Conservation (phyloP, 345 rosid species). For the Brassica napus region Da-Ae NC_063447.1:11750501-11751000, state of each 20-base stretch:
- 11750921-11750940: neutral
- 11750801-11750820: slow-evolving; percentile 65
- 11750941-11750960: neutral
- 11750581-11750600: neutral
- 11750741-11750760: slow-evolving; percentile 76
- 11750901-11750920: neutral
- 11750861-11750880: slow-evolving; percentile 75
- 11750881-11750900: slow-evolving; percentile 25
- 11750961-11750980: no score
- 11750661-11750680: slow-evolving; percentile 62
- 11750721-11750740: slow-evolving; percentile 75
- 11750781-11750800: slow-evolving; percentile 59
- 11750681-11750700: slow-evolving; percentile 62
- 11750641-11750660: slow-evolving; percentile 45
- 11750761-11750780: slow-evolving; percentile 80
- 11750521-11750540: neutral
- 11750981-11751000: neutral
- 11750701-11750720: slow-evolving; percentile 86
- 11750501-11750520: neutral
- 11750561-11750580: neutral
- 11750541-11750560: neutral
- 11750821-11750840: slow-evolving; percentile 62
- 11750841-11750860: slow-evolving; percentile 53
- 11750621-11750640: slow-evolving; percentile 1
- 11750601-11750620: neutral